Percentiles rank a stretch among this genome's conserved stretches.
Evolutionary conservation across 768 basidiomycete genomes (phyloP).

Genomic region (Gymnopilus junonius): DNA sequence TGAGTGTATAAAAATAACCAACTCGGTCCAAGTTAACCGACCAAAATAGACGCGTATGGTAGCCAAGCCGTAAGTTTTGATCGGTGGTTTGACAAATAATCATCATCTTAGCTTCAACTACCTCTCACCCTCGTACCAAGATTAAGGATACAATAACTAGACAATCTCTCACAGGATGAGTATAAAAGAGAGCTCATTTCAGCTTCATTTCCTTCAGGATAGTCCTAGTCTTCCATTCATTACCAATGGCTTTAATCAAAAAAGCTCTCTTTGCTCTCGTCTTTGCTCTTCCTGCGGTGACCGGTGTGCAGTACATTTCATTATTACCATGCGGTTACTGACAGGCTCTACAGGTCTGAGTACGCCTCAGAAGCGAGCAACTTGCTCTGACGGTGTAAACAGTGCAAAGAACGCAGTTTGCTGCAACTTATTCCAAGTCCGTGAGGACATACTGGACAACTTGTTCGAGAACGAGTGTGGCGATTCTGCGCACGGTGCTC

Average conservation of each 20-base stretch:
- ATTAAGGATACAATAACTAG: neutral
- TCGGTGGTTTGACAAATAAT: neutral
- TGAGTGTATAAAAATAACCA: neutral
- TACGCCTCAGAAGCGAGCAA: slow-evolving; percentile 22
- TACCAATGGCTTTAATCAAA: slow-evolving; percentile 11
- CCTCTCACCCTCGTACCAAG: neutral
- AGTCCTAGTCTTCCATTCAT: slow-evolving; percentile 1
- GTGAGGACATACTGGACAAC: slow-evolving; percentile 25
- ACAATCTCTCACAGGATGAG: slow-evolving; percentile 3
- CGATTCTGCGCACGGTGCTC: slow-evolving; percentile 30
- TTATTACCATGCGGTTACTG: neutral
- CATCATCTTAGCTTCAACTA: neutral
- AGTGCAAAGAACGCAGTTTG: slow-evolving; percentile 32
- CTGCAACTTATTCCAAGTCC: slow-evolving; percentile 30
- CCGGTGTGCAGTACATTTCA: neutral
- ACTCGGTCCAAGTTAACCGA: neutral
- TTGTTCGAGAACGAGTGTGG: slow-evolving; percentile 35
- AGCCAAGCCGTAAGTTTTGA: neutral
- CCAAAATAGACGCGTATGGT: slow-evolving; percentile 1
- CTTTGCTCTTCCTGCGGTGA: neutral
- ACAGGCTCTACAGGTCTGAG: neutral
- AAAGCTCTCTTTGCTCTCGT: slow-evolving; percentile 1
- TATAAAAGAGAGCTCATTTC: slow-evolving; percentile 2
- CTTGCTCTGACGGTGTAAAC: slow-evolving; percentile 33
- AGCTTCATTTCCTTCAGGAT: neutral